Conservation (phyloP, 805 yeast species). For the Yamadazyma ubonensis region DNA sequence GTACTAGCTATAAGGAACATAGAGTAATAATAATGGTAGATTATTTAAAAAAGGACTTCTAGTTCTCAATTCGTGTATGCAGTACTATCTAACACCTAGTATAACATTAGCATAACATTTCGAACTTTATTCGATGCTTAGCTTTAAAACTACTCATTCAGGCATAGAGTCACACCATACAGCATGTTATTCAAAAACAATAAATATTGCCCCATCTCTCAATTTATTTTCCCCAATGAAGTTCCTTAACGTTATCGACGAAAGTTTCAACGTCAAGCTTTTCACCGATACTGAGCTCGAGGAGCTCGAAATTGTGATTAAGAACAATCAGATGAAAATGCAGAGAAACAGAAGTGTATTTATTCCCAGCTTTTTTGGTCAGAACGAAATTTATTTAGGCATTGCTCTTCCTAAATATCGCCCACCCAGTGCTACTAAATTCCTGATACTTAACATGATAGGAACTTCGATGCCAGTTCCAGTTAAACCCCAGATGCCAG, state of each 20-base stretch:
- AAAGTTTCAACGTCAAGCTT: conserved; percentile 15
- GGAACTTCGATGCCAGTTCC: conserved; percentile 2
- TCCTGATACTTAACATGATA: conserved; percentile 1
- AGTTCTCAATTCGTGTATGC: no score
- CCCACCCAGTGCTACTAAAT: conserved; percentile 16
- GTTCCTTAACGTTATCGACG: conserved; percentile 18
- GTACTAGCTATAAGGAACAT: no score
- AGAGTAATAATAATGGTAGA: no score
- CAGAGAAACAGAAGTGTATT: conserved; percentile 2
- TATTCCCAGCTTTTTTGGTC: not conserved
- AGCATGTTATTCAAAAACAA: no score
- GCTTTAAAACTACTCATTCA: no score
- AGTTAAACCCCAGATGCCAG: conserved; percentile 20
- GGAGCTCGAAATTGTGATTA: conserved; percentile 4
- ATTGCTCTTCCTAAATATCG: conserved; percentile 14
- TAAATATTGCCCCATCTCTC: no score
- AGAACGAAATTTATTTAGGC: not conserved
- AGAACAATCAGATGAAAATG: conserved; percentile 2
- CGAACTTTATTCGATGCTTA: no score
- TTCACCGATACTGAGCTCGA: conserved; percentile 9
- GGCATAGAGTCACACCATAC: no score
- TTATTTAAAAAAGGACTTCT: no score
- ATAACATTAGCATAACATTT: no score
- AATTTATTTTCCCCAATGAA: not conserved
- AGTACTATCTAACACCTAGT: no score